phyloP scores from a whole-genome alignment of 163 green algal species.

The Scenedesmus sp. region DNA sequence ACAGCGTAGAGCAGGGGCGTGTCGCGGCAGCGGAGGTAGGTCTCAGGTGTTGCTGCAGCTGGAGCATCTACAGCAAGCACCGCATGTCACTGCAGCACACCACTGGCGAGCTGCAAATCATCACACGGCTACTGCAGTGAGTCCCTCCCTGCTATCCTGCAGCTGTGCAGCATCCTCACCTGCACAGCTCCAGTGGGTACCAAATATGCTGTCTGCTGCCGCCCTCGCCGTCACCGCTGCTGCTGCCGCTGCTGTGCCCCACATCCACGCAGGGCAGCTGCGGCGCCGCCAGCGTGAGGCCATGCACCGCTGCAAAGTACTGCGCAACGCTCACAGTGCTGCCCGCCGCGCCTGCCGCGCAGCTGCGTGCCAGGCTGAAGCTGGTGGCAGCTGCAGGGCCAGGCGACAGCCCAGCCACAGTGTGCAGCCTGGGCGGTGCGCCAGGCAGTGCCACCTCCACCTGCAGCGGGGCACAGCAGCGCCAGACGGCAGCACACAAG shows the following conservation, averaged over 20 bases:
- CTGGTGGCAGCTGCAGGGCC: not conserved
- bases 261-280: constrained; percentile 50
- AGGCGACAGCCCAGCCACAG: not conserved
- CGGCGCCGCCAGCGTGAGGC: not conserved
- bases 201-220: constrained; percentile 22
- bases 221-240: not conserved
- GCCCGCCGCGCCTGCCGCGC: not conserved
- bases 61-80: not conserved
- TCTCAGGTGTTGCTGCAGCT: not conserved
- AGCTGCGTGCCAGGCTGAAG: constrained; percentile 28
- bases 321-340: constrained; percentile 26
- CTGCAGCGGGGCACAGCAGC: not conserved
- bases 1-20: not conserved
- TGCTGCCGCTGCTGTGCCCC: constrained; percentile 12
- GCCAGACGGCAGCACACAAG: not conserved
- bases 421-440: no score
- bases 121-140: no score
- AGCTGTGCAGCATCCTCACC: constrained; percentile 16
- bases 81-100: not conserved
- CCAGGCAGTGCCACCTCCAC: constrained; percentile 26
- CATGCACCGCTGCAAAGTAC: constrained; percentile 33
- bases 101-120: not conserved
- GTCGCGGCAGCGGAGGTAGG: not conserved
- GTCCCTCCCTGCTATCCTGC: not conserved
- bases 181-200: constrained; percentile 51